phyloP scores from a whole-genome alignment of 2,329 filamentous ascomycete genomes.

The Penicillium sp. region DNA sequence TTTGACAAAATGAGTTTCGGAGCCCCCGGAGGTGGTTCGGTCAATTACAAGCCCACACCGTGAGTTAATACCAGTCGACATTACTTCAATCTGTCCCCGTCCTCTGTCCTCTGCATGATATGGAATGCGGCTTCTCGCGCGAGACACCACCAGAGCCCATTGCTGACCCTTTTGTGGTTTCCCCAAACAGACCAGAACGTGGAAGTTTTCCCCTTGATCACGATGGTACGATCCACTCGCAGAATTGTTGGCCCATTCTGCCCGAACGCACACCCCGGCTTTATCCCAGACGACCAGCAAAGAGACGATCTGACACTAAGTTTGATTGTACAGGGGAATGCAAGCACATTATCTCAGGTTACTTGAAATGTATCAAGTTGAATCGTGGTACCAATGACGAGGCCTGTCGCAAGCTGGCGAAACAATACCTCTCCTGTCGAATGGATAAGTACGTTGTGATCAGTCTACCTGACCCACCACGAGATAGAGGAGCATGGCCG shows the following conservation, averaged over 20 bases:
- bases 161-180: background rate
- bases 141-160: no score
- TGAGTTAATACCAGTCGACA: slow-evolving; percentile 38
- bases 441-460: slow-evolving; percentile 74
- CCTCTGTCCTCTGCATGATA: background rate
- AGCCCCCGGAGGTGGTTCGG: slow-evolving; percentile 60
- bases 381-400: slow-evolving; percentile 78
- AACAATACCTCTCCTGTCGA: slow-evolving; percentile 80
- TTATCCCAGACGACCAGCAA: background rate
- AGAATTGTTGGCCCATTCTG: no score
- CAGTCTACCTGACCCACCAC: background rate
- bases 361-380: slow-evolving; percentile 80
- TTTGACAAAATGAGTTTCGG: slow-evolving; percentile 53
- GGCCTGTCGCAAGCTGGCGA: slow-evolving; percentile 77
- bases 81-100: slow-evolving; percentile 1
- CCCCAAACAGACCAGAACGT: slow-evolving; percentile 64
- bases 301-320: slow-evolving; percentile 2
- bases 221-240: slow-evolving; percentile 53
- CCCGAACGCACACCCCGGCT: no score
- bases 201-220: slow-evolving; percentile 97
- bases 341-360: slow-evolving; percentile 77
- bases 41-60: slow-evolving; percentile 64
- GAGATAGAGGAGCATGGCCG: background rate
- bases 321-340: slow-evolving; percentile 64
- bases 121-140: no score